phyloP scores from a whole-genome alignment of 108 stramenopile species.

The Cyclotella distinguenda region DNA sequence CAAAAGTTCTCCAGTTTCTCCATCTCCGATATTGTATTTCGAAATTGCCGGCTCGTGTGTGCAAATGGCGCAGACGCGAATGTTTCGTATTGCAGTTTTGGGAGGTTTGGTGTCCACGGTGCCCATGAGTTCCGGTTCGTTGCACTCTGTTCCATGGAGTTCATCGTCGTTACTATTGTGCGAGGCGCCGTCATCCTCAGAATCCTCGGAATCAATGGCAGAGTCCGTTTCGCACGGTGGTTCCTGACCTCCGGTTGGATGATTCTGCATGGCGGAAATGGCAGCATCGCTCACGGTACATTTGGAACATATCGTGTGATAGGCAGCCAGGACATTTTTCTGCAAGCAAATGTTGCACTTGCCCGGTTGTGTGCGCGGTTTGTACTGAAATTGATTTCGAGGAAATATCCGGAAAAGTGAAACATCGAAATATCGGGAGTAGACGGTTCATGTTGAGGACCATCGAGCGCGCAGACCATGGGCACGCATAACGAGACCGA shows the following conservation, averaged over 20 bases:
- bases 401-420: background rate
- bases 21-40: constrained; percentile 51
- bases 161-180: background rate
- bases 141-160: background rate
- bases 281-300: constrained; percentile 61
- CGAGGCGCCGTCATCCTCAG: constrained; percentile 11
- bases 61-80: constrained; percentile 73
- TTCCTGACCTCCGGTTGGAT: background rate
- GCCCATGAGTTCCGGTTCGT: constrained; percentile 2
- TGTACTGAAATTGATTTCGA: constrained; percentile 53
- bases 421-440: too few relatives aligned
- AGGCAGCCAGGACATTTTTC: constrained; percentile 73
- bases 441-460: too few relatives aligned
- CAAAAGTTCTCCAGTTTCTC: constrained; percentile 45
- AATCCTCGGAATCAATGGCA: background rate
- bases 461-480: too few relatives aligned
- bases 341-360: constrained; percentile 76
- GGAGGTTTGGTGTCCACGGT: background rate
- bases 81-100: constrained; percentile 4
- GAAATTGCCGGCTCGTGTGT: constrained; percentile 73
- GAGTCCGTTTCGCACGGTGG: background rate
- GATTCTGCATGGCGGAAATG: constrained; percentile 49
- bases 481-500: too few relatives aligned
- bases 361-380: constrained; percentile 74
- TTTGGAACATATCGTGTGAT: constrained; percentile 81